Conservation (phyloP, 2,329 filamentous ascomycete species). For the Sordariomycetes sp. region DNA sequence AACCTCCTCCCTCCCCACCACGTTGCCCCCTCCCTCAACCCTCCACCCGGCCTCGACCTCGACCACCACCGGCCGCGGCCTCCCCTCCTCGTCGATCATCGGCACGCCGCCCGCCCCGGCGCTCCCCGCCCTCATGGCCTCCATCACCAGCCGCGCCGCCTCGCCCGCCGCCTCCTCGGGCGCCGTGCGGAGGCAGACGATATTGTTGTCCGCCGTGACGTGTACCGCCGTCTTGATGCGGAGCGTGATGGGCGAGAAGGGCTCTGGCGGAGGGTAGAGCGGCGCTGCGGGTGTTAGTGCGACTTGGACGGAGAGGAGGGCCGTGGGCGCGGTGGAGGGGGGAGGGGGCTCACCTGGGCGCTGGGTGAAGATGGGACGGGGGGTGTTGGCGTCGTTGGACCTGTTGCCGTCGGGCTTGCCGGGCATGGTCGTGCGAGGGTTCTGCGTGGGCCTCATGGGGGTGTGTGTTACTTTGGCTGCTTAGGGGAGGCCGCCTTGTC, state of each 20-base stretch:
- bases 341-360: slow-evolving; percentile 1
- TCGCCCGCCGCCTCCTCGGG: slow-evolving; percentile 26
- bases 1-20: slow-evolving; percentile 22
- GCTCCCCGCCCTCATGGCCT: slow-evolving; percentile 30
- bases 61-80: slow-evolving; percentile 27
- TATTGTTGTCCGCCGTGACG: slow-evolving; percentile 36
- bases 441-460: not conserved
- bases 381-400: not conserved
- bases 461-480: not conserved
- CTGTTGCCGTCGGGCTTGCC: not conserved
- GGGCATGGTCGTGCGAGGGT: not conserved
- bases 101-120: slow-evolving; percentile 26
- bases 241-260: slow-evolving; percentile 29
- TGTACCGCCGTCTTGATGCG: slow-evolving; percentile 35
- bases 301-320: slow-evolving; percentile 8
- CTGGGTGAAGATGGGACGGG: not conserved
- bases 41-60: slow-evolving; percentile 33
- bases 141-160: slow-evolving; percentile 32
- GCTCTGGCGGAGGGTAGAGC: slow-evolving; percentile 8
- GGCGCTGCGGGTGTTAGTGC: slow-evolving; percentile 6
- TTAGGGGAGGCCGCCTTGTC: not conserved
- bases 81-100: slow-evolving; percentile 34
- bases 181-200: slow-evolving; percentile 29
- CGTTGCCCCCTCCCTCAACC: slow-evolving; percentile 31
- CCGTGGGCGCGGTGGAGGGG: not conserved